Percentiles rank a stretch among this genome's conserved stretches.
phyloP scores from a whole-genome alignment of 1,284 basidiomycete species.

The Apiotrichum sp. region DNA sequence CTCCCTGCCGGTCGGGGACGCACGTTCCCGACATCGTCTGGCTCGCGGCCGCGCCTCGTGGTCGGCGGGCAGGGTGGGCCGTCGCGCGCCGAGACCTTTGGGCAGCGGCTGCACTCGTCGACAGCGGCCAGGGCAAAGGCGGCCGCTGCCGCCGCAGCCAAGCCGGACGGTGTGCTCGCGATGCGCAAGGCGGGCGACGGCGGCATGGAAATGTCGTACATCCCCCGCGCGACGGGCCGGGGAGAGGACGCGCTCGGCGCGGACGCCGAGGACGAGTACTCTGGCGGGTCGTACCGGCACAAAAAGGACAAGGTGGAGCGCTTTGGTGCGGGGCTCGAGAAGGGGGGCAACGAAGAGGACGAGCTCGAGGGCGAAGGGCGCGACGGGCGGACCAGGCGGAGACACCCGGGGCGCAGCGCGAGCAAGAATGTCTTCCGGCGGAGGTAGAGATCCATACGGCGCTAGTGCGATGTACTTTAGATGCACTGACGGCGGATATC shows the following conservation, averaged over 20 bases:
- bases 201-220: conserved; percentile 53
- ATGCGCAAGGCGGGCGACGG: conserved; percentile 44
- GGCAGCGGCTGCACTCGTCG: conserved; percentile 39
- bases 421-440: conserved; percentile 73
- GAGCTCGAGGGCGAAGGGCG: conserved; percentile 52
- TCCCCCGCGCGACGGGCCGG: conserved; percentile 34
- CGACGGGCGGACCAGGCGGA: conserved; percentile 61
- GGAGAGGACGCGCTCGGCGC: conserved; percentile 5
- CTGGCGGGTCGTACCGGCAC: conserved; percentile 43
- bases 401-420: conserved; percentile 71
- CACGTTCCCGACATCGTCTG: conserved; percentile 19
- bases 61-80: conserved; percentile 22
- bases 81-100: conserved; percentile 37
- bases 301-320: conserved; percentile 59
- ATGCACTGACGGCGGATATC: too few species aligned
- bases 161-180: conserved; percentile 34
- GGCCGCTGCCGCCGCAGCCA: conserved; percentile 10
- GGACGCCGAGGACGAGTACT: conserved; percentile 37
- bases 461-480: too few species aligned
- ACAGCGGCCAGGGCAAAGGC: conserved; percentile 8
- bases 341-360: conserved; percentile 52
- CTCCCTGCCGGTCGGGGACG: conserved; percentile 38
- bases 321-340: conserved; percentile 81
- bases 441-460: background rate
- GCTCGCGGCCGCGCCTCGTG: conserved; percentile 30